Evolutionary conservation across 1,139 yeast species (phyloP).

Genomic region (Yamadazyma songkhlaensis): DNA sequence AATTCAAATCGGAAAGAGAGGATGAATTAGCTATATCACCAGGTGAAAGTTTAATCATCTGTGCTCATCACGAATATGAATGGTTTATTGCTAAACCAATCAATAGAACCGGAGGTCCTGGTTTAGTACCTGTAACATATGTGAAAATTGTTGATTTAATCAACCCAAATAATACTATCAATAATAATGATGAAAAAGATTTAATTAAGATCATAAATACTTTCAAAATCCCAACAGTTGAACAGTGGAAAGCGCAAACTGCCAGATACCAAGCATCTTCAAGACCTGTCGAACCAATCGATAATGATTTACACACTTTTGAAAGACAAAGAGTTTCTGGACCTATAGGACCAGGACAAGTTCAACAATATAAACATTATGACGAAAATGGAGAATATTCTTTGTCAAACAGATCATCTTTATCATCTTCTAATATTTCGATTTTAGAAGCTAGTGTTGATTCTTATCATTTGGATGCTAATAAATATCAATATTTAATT

Average conservation of each 20-base stretch:
- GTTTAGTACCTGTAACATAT: slow-evolving; percentile 88
- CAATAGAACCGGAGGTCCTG: slow-evolving; percentile 94
- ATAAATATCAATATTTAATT: slow-evolving; percentile 86
- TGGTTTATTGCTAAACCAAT: slow-evolving; percentile 98
- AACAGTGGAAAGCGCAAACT: slow-evolving; percentile 90
- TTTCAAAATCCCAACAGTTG: slow-evolving; percentile 83
- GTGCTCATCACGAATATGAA: slow-evolving; percentile 94
- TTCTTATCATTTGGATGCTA: slow-evolving; percentile 77
- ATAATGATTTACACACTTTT: neutral
- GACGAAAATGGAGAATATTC: slow-evolving; percentile 42
- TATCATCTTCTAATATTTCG: slow-evolving; percentile 31
- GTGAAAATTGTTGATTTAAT: slow-evolving; percentile 82
- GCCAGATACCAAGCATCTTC: slow-evolving; percentile 92
- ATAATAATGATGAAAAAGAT: slow-evolving; percentile 21
- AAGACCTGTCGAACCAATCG: slow-evolving; percentile 49
- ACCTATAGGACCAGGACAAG: slow-evolving; percentile 34
- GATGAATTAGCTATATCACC: slow-evolving; percentile 83
- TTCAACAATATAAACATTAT: slow-evolving; percentile 29
- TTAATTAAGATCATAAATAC: slow-evolving; percentile 43
- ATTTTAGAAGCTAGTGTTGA: slow-evolving; percentile 72
- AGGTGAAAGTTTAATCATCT: slow-evolving; percentile 87
- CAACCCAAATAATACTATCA: slow-evolving; percentile 22
- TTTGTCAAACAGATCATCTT: slow-evolving; percentile 32
- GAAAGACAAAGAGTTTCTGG: slow-evolving; percentile 1
- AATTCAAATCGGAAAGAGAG: slow-evolving; percentile 82